These are phyloP conservation scores for Ajuga reptans DNA, from an alignment of 305 asterid species.

Conservation along the genomic window DNA sequence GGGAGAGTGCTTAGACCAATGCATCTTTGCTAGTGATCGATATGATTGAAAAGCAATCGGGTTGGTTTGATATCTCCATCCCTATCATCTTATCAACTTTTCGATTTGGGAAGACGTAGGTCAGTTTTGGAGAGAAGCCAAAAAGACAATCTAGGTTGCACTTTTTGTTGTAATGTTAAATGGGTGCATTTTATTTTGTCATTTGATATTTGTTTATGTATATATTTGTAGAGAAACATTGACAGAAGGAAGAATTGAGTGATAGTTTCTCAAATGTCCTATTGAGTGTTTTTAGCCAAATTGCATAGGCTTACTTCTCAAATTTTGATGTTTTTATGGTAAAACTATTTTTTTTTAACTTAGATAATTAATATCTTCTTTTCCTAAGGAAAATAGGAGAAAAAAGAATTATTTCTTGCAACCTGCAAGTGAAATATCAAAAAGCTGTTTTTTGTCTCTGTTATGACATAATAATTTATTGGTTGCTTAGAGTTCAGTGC, in stretches of 20 bases:
- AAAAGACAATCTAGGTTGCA: background rate
- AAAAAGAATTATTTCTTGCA: background rate
- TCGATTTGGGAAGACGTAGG: background rate
- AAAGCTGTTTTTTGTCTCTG: too few species aligned
- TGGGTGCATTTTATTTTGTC: constrained; percentile 21
- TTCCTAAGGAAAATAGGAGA: background rate
- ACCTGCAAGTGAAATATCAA: background rate
- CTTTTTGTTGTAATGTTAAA: constrained; percentile 25
- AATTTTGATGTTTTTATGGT: too few species aligned
- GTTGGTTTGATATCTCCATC: too few species aligned
- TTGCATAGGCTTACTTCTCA: too few species aligned
- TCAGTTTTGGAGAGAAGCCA: constrained; percentile 17
- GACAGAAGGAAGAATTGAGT: constrained; percentile 16
- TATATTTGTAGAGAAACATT: constrained; percentile 31
- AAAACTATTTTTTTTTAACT: too few species aligned
- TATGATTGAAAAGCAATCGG: background rate
- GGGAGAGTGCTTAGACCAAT: constrained; percentile 37
- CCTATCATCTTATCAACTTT: background rate
- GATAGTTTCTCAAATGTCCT: background rate
- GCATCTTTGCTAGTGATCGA: background rate
- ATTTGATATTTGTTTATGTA: constrained; percentile 36
- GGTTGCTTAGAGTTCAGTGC: too few species aligned
- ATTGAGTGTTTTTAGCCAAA: too few species aligned
- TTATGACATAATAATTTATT: too few species aligned
- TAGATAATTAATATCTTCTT: too few species aligned